These are phyloP conservation scores for Aureobasidium pullulans DNA, from an alignment of 2,329 filamentous ascomycete genomes.

Conservation along the genomic window DNA sequence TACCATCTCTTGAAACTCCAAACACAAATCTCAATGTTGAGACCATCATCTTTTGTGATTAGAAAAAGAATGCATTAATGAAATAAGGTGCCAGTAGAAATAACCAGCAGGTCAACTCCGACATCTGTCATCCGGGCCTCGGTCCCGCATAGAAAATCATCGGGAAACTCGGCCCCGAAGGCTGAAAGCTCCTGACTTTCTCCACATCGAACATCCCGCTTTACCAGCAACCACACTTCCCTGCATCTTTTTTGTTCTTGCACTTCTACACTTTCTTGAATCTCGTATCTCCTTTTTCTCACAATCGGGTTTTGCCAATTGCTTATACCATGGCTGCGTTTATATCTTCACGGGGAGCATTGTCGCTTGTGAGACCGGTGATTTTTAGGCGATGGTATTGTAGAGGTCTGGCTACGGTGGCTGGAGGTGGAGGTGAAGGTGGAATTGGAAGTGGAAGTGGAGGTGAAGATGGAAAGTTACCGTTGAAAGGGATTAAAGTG, in stretches of 20 bases:
- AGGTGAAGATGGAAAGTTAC: slow-evolving; percentile 45
- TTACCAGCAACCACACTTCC: neutral
- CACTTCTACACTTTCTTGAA: too few relatives aligned
- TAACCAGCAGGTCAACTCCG: too few relatives aligned
- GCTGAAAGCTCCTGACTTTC: neutral
- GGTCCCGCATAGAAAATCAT: neutral
- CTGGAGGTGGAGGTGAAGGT: slow-evolving; percentile 27
- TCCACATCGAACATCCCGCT: neutral
- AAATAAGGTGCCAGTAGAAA: too few relatives aligned
- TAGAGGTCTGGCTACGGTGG: neutral
- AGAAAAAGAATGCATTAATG: too few relatives aligned
- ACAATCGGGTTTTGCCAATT: too few relatives aligned
- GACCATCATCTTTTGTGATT: too few relatives aligned
- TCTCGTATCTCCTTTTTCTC: too few relatives aligned
- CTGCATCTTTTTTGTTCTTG: neutral
- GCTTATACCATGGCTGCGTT: neutral
- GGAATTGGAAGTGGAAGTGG: slow-evolving; percentile 18
- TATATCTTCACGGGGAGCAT: neutral
- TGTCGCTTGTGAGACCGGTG: neutral
- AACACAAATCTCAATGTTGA: too few relatives aligned
- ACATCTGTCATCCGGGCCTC: neutral
- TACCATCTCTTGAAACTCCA: too few relatives aligned
- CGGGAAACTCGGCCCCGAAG: slow-evolving; percentile 5
- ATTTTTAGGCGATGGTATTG: neutral
- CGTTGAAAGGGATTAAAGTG: slow-evolving; percentile 78